phyloP scores from a whole-genome alignment of 139 green algal genomes.

The Nannochloris sp. region DNA sequence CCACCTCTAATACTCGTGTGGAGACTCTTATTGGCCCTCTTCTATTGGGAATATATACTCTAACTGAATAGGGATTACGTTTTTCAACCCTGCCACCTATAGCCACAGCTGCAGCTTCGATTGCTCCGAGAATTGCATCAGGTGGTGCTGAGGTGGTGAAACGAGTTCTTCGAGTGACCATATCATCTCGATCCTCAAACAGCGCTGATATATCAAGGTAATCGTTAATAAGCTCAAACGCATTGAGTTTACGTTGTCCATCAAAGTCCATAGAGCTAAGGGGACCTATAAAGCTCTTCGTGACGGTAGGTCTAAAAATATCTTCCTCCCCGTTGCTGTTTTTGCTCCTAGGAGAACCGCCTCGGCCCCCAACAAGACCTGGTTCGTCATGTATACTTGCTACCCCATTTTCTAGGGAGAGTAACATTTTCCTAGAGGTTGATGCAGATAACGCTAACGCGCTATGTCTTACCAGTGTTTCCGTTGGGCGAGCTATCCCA shows the following conservation, averaged over 20 bases:
- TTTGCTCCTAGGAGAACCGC: too few relatives aligned
- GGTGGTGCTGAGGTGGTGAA: constrained; percentile 24
- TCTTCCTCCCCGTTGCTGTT: not conserved
- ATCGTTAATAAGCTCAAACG: constrained; percentile 41
- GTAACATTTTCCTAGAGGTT: too few relatives aligned
- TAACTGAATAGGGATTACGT: constrained; percentile 11
- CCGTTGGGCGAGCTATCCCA: not conserved
- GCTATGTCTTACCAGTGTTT: not conserved
- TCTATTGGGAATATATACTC: constrained; percentile 20
- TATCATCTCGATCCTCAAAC: constrained; percentile 36
- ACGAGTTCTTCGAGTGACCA: constrained; percentile 29
- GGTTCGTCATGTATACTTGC: too few relatives aligned
- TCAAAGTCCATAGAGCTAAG: not conserved
- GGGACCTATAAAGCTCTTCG: not conserved
- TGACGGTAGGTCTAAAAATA: constrained; percentile 15
- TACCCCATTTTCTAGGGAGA: too few relatives aligned
- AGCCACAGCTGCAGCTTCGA: constrained; percentile 22
- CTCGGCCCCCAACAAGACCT: too few relatives aligned
- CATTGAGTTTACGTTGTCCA: constrained; percentile 24
- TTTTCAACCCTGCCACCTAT: constrained; percentile 23
- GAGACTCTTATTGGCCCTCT: constrained; percentile 13
- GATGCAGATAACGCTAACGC: not conserved
- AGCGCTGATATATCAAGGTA: constrained; percentile 42
- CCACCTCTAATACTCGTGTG: constrained; percentile 26
- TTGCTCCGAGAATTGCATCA: constrained; percentile 1